phyloP scores from a whole-genome alignment of 495 filamentous ascomycete genomes.

The Choiromyces venosus region DNA sequence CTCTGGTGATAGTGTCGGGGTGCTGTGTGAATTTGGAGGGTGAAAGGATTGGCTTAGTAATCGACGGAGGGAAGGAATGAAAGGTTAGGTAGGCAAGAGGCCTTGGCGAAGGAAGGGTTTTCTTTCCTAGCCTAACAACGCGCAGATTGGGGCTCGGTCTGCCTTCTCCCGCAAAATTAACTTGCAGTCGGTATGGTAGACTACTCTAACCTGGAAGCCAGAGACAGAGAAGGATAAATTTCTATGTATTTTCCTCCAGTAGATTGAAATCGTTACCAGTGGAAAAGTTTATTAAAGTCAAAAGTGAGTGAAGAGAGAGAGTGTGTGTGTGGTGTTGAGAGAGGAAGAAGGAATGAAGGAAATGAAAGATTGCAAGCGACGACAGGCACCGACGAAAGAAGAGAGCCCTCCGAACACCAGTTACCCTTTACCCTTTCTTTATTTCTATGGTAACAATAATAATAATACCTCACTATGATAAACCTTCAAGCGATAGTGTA shows the following conservation, averaged over 20 bases:
- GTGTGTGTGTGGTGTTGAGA: not conserved
- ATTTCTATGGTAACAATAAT: not conserved
- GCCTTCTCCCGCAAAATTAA: not conserved
- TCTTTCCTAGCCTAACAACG: not conserved
- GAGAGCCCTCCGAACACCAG: not conserved
- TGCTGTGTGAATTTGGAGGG: conserved; percentile 38
- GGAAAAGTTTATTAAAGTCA: not conserved
- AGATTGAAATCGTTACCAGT: not conserved
- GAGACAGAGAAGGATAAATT: not conserved
- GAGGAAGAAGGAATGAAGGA: not conserved
- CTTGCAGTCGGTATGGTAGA: not conserved
- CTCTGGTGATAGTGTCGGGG: conserved; percentile 38
- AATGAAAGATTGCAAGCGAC: not conserved
- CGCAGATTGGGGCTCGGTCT: not conserved
- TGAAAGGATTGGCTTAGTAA: conserved; percentile 24
- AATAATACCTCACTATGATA: not conserved
- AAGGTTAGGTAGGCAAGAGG: not conserved
- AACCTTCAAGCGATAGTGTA: not conserved
- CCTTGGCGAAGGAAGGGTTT: not conserved
- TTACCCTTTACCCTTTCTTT: not conserved
- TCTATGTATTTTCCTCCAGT: not conserved
- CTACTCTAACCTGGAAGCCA: not conserved
- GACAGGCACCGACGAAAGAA: not conserved
- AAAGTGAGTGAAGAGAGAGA: not conserved
- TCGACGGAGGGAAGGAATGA: not conserved